Percentiles rank a stretch among this genome's conserved stretches.
phyloP scores from a whole-genome alignment of 306 rosid genomes.

The Hippophae gyantsensis region DNA sequence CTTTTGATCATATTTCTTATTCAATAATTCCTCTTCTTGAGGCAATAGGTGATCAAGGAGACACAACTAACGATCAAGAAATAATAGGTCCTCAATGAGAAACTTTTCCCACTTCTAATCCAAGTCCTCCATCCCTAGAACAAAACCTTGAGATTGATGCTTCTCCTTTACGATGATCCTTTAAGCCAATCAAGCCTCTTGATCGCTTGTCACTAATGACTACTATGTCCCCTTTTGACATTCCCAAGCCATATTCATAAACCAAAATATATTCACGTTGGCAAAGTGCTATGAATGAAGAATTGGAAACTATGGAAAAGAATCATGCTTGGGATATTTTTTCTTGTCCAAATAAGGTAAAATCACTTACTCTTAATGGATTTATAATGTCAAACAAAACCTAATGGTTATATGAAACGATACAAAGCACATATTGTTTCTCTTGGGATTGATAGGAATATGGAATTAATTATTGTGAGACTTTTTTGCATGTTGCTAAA shows the following conservation, averaged over 20 bases:
- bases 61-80: too few relatives aligned
- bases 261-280: not conserved
- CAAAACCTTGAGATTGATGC: not conserved
- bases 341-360: not conserved
- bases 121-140: too few relatives aligned
- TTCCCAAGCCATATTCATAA: not conserved
- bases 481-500: not conserved
- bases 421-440: not conserved
- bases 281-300: not conserved
- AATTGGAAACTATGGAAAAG: not conserved
- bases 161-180: not conserved
- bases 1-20: too few relatives aligned
- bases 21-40: too few relatives aligned
- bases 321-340: not conserved
- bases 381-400: too few relatives aligned
- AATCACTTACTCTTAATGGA: not conserved
- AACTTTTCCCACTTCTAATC: too few relatives aligned
- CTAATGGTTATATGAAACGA: not conserved
- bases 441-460: not conserved
- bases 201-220: not conserved
- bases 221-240: not conserved
- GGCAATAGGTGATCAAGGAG: too few relatives aligned
- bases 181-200: not conserved
- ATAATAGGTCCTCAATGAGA: too few relatives aligned
- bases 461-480: not conserved